Base-by-base conservation (phyloP, 2,329 filamentous ascomycete genomes). In the Eurotiales sp. region DNA sequence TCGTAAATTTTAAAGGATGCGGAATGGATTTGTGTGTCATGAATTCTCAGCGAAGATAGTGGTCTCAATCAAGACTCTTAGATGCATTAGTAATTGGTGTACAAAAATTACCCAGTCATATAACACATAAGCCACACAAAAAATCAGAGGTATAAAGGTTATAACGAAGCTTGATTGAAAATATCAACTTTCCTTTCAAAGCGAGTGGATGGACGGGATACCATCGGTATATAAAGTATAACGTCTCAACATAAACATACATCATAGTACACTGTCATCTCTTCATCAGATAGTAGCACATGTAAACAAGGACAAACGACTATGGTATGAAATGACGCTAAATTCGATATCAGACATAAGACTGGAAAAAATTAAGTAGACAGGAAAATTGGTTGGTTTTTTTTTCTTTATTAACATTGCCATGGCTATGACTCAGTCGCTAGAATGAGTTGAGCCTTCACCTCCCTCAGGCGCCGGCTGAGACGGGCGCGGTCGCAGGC, bases 401-500 rank as follows among this genome's bases (percentile, higher is more conserved):
- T 21, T 39, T n/a, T 37, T n/a, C n/a, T n/a, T n/a, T n/a, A n/a
- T n/a, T n/a, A n/a, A 46, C 44, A 47, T 29, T 12, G 19, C 27
- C n/a, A 10, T 34, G 3, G 42, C 1, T 17, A 11, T 19, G 10
- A 7, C 25, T 44, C 19, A 40, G 11, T 46, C 34, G 43, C 29
- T 39, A 25, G 37, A 41, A 10, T 36, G 45, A 4, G 39, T 34
- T 36, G 48, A n/a, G n/a, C n/a, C 41, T 19, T 27, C 44, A 22
- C 29, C 44, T 7, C 17, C 5, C 22, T 30, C 6, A 22, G 39
- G 8, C 27, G 19, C 15, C 15, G 34, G 34, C 10, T 55, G 50
- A 14, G 43, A 42, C 21, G 51, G 53, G 40, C 39, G 59, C 14
- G 55, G 57, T 25, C 63, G 58, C 37, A 64, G 57, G 11, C 70